Evolutionary conservation across 371 early-diverging fungal genomes (phyloP).

Genomic region (Dinochytrium kinnereticum): DNA sequence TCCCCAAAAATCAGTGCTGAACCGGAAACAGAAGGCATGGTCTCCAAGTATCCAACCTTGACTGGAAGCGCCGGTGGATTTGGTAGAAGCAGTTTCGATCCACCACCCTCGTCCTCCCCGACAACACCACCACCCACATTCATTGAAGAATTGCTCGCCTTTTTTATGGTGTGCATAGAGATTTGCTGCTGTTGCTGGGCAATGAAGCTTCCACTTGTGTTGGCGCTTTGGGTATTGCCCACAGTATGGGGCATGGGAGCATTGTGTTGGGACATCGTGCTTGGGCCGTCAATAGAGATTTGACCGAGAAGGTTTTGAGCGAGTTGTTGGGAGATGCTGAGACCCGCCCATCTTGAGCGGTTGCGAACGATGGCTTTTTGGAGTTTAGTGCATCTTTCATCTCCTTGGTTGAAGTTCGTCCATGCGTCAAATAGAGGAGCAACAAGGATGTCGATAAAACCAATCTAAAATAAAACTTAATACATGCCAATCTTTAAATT

Average conservation of each 20-base stretch:
- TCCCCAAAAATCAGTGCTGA: not conserved
- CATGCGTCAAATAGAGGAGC: slow-evolving; percentile 54
- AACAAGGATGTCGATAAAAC: slow-evolving; percentile 54
- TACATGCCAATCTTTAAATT: not conserved
- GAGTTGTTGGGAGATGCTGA: slow-evolving; percentile 15
- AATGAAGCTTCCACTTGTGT: not conserved
- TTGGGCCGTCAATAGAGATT: not conserved
- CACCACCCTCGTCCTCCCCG: not conserved
- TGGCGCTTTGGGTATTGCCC: slow-evolving; percentile 8
- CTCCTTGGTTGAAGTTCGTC: slow-evolving; percentile 24
- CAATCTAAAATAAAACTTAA: too few species aligned
- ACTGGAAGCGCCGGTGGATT: slow-evolving; percentile 9
- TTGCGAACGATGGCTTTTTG: slow-evolving; percentile 27
- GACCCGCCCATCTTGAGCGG: slow-evolving; percentile 25
- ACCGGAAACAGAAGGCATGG: slow-evolving; percentile 9
- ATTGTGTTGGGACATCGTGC: not conserved
- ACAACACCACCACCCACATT: not conserved
- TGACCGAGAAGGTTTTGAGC: slow-evolving; percentile 8
- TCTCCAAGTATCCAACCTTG: slow-evolving; percentile 3
- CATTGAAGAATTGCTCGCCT: not conserved
- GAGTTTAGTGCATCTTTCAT: slow-evolving; percentile 15
- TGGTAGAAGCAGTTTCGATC: not conserved
- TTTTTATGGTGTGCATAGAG: not conserved
- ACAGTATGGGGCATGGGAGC: too few species aligned
- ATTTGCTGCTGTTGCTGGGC: not conserved